Evolutionary conservation across 768 basidiomycete species (phyloP).

Genomic region (Suillus spraguei): DNA sequence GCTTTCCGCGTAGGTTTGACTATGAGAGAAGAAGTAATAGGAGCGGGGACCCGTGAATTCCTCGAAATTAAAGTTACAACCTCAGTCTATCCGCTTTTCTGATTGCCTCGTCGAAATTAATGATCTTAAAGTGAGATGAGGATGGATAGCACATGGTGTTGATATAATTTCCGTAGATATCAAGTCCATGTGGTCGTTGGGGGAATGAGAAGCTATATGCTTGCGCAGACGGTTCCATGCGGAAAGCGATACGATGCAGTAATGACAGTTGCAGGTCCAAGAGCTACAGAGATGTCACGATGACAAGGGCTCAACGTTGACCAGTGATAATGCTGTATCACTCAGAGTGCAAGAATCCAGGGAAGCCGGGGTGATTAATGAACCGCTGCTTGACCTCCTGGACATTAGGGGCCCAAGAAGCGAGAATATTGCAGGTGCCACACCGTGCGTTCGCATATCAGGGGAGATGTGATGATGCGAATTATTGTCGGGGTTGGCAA

Average conservation of each 20-base stretch:
- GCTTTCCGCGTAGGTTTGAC: neutral
- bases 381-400: conserved; percentile 5
- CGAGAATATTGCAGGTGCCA: neutral
- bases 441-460: neutral
- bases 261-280: conserved; percentile 11
- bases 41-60: conserved; percentile 14
- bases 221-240: conserved; percentile 22
- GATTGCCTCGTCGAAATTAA: conserved; percentile 35
- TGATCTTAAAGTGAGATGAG: conserved; percentile 21
- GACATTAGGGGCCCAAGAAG: neutral
- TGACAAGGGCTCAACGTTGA: conserved; percentile 15
- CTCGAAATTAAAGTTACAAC: conserved; percentile 20
- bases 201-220: conserved; percentile 30
- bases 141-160: conserved; percentile 22
- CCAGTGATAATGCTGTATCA: conserved; percentile 27
- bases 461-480: neutral
- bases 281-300: neutral
- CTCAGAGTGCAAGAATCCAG: conserved; percentile 27
- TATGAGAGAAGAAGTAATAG: conserved; percentile 1
- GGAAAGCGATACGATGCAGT: conserved; percentile 23
- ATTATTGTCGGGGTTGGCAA: neutral
- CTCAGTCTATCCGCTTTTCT: conserved; percentile 25
- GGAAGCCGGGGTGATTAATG: conserved; percentile 5
- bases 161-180: conserved; percentile 30
- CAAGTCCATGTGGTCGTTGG: conserved; percentile 28